Evolutionary conservation across 2,329 filamentous ascomycete species (phyloP).

Genomic region (Claviceps purpurea): DNA sequence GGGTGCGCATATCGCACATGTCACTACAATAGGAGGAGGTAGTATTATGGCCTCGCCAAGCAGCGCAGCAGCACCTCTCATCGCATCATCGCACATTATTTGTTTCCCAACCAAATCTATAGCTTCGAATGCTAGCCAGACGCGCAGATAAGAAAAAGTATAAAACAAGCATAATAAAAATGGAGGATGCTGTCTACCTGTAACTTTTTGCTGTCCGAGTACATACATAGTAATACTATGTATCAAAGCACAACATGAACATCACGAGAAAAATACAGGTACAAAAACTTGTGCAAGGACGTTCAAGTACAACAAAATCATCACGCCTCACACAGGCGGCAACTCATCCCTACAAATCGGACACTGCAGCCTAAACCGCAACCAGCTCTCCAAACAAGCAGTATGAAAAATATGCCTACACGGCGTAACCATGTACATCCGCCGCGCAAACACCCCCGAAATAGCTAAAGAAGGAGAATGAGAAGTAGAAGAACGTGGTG

Average conservation of each 20-base stretch:
- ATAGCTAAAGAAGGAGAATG: slow-evolving; percentile 26
- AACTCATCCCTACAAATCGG: slow-evolving; percentile 87
- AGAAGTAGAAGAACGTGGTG: background rate
- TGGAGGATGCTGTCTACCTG: too few species aligned
- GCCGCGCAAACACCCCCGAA: slow-evolving; percentile 59
- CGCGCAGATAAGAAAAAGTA: slow-evolving; percentile 4
- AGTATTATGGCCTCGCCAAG: slow-evolving; percentile 20
- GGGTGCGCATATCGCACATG: slow-evolving; percentile 25
- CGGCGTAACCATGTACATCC: slow-evolving; percentile 93
- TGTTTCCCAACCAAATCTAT: slow-evolving; percentile 13
- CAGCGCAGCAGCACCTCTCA: slow-evolving; percentile 8
- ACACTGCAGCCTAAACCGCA: slow-evolving; percentile 84
- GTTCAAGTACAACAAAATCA: too few species aligned
- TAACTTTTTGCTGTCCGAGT: too few species aligned
- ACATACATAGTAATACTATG: too few species aligned
- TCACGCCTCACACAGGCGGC: slow-evolving; percentile 53
- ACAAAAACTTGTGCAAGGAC: too few species aligned
- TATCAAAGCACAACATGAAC: too few species aligned
- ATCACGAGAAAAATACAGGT: too few species aligned
- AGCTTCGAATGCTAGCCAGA: slow-evolving; percentile 20
- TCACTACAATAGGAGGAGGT: slow-evolving; percentile 24
- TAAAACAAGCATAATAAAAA: too few species aligned
- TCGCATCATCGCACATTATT: slow-evolving; percentile 4
- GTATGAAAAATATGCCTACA: slow-evolving; percentile 95
- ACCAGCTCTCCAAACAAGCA: slow-evolving; percentile 86